phyloP scores from a whole-genome alignment of 2,329 filamentous ascomycete species.

The Aspergillus quadrilineatus region DNA sequence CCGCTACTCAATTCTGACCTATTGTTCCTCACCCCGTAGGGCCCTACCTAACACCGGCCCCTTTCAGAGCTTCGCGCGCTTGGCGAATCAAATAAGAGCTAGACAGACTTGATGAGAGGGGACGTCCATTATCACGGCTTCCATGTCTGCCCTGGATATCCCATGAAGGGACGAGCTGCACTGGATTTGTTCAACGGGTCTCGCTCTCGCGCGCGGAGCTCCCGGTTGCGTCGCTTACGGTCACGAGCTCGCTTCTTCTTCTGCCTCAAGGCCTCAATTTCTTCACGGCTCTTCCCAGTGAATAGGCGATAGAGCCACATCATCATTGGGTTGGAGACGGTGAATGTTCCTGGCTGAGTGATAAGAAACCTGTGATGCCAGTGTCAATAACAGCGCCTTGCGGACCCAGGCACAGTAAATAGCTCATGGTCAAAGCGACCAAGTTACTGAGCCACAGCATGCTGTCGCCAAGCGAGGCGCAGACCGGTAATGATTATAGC shows the following conservation, averaged over 20 bases:
- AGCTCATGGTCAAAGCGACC: background rate
- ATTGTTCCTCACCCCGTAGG: too few relatives aligned
- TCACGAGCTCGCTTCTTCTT: background rate
- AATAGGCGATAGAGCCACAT: conserved; percentile 3
- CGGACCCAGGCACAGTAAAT: background rate
- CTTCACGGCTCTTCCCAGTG: background rate
- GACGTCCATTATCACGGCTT: background rate
- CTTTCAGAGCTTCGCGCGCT: too few relatives aligned
- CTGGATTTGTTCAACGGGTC: background rate
- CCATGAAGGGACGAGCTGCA: conserved; percentile 4
- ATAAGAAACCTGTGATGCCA: background rate
- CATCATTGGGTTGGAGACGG: background rate
- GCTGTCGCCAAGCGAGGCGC: background rate
- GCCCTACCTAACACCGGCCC: too few relatives aligned
- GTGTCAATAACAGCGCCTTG: background rate
- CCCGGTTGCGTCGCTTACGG: conserved; percentile 1
- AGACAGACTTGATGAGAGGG: background rate
- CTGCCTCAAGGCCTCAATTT: conserved; percentile 2
- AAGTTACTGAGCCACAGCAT: too few relatives aligned
- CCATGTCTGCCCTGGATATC: conserved; percentile 2
- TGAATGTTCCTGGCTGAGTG: background rate
- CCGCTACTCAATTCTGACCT: too few relatives aligned
- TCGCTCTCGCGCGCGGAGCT: conserved; percentile 4
- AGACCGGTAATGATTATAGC: background rate
- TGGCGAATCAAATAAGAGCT: too few relatives aligned